These are phyloP conservation scores for Colletotrichum nymphaeae DNA, from an alignment of 2,329 filamentous ascomycete species.

Conservation along the genomic window DNA sequence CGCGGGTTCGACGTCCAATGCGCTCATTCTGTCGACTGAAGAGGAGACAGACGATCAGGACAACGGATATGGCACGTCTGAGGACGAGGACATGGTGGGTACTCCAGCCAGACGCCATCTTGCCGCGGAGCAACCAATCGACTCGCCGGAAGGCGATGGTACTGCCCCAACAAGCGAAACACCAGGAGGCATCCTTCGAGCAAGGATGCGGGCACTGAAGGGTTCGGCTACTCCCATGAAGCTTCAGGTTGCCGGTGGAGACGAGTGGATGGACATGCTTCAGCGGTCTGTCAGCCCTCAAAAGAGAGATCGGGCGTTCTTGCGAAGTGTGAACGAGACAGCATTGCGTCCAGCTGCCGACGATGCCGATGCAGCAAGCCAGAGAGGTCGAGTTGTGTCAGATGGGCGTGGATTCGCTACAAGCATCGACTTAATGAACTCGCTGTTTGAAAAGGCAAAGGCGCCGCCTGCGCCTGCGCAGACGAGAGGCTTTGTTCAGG, in stretches of 20 bases:
- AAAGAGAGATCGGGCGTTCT: conserved; percentile 87
- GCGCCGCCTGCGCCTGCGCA: conserved; percentile 61
- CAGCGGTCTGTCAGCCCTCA: conserved; percentile 93
- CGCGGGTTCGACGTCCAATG: conserved; percentile 80
- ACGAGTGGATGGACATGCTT: conserved; percentile 94
- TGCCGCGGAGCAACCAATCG: conserved; percentile 75
- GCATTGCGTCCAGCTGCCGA: conserved; percentile 49
- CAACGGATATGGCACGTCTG: conserved; percentile 80
- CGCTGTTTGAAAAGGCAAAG: conserved; percentile 82
- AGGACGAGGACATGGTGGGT: conserved; percentile 81
- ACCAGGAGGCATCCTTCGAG: conserved; percentile 71
- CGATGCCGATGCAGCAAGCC: conserved; percentile 43
- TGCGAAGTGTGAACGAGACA: conserved; percentile 67
- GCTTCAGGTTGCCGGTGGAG: conserved; percentile 73
- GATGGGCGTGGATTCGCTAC: conserved; percentile 80
- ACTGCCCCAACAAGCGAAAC: conserved; percentile 60
- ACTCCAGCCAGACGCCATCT: conserved; percentile 79
- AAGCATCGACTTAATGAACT: conserved; percentile 97
- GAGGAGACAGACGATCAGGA: conserved; percentile 72
- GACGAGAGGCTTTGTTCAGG: conserved; percentile 82
- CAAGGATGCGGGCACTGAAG: conserved; percentile 72
- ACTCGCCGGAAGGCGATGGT: conserved; percentile 64
- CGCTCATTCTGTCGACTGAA: conserved; percentile 68
- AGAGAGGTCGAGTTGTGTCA: conserved; percentile 47
- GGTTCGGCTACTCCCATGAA: conserved; percentile 68